Evolutionary conservation across 768 basidiomycete species (phyloP), one percentile per base, ranked within the genome.

Genomic region (Russula sp.): DNA sequence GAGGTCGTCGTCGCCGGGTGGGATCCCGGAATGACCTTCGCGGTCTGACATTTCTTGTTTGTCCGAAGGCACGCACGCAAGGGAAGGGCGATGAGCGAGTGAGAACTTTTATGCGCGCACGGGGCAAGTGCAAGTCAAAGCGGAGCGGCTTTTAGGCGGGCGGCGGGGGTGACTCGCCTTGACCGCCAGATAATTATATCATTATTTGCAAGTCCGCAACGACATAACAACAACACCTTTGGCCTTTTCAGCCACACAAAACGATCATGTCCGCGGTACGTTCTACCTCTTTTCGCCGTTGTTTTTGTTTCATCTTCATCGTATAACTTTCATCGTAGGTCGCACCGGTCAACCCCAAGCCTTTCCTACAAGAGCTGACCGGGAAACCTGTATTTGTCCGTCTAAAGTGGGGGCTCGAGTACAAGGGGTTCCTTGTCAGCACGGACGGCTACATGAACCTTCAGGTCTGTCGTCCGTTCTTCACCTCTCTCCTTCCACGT

Each of bases 391-490:
- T 98, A 50, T 91, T 86, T 71, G 97, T 98, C 66, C 85, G 86
- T 64, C 84, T 99, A 71, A 99, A 99, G 79, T 99, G 97, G 97
- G 97, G 97, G 65, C 82, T 98, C 55, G 94, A 98, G 73, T 98
- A 98, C 82, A 97, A 94, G 79, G 97, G 97, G 48, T 99, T 97
- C 79, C 83, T 99, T 66, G 97, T 99, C 68, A 95, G 92, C 71
- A 98, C 97, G 7, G 97, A 99, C 76, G 93, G 93, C 13, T 99
- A 97, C 78, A 98, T 98, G 97, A 99, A 99, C 75, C 84, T 99
- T 52, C 97, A 99, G 81, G 96, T 92, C 70, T 64, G 78, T 73
- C 40, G 40, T 63, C 51, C 42, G 44, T 37, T 61, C 31, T 4
- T 44, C 55, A 13, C 39, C n/a, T 55, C 42, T 40, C 18, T 14